Percentiles rank a stretch among this genome's conserved stretches.
These are phyloP conservation scores for Endocarpon pusillum DNA, from an alignment of 495 filamentous ascomycete species.

Conservation along the genomic window DNA sequence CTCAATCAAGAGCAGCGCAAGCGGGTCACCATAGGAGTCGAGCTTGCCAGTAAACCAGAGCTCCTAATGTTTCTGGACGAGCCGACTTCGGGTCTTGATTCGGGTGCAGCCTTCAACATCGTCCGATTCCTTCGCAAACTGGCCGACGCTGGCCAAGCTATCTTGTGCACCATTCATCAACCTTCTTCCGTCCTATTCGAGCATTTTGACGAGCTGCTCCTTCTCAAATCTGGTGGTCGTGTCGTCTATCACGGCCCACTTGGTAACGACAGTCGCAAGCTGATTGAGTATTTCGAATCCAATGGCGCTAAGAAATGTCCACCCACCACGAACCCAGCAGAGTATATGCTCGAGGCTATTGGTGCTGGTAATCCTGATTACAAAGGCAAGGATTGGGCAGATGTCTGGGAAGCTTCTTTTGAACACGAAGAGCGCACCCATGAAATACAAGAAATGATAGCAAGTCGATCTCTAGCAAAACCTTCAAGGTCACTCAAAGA, in stretches of 20 bases:
- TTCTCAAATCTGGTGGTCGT: constrained; percentile 52
- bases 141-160: constrained; percentile 48
- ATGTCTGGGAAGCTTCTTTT: constrained; percentile 36
- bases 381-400: constrained; percentile 42
- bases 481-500: constrained; percentile 20
- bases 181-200: constrained; percentile 56
- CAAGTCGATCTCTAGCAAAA: constrained; percentile 16
- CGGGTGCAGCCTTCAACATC: constrained; percentile 45
- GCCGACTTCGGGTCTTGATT: constrained; percentile 57
- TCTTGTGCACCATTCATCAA: constrained; percentile 64
- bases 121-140: constrained; percentile 48
- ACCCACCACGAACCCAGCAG: constrained; percentile 41
- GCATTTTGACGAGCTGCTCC: constrained; percentile 53
- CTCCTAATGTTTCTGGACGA: constrained; percentile 63
- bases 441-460: constrained; percentile 31
- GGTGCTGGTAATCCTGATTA: constrained; percentile 47
- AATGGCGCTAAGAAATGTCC: constrained; percentile 45
- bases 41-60: constrained; percentile 48
- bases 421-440: constrained; percentile 25
- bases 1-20: constrained; percentile 45
- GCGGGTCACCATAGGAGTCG: constrained; percentile 49
- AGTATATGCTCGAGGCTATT: constrained; percentile 54
- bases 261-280: constrained; percentile 31
- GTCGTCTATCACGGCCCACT: constrained; percentile 56
- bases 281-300: constrained; percentile 46